phyloP scores from a whole-genome alignment of 371 early-diverging fungal species.

The Syncephalastrum racemosum region DNA sequence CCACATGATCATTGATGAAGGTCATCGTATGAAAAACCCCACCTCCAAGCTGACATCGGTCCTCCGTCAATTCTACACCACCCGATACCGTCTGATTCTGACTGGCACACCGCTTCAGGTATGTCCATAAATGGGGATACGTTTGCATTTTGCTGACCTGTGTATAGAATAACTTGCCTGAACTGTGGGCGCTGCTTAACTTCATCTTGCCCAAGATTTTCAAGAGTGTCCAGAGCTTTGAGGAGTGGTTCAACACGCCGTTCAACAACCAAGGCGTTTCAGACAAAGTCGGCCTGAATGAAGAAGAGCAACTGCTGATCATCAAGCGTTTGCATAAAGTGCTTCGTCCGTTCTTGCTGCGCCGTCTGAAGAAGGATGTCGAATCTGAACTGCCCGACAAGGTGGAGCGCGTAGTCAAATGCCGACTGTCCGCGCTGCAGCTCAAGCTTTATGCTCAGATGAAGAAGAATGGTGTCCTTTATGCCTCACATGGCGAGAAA shows the following conservation, averaged over 20 bases:
- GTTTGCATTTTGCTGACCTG: neutral
- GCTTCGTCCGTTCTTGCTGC: constrained; percentile 95
- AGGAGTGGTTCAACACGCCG: constrained; percentile 98
- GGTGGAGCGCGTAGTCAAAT: constrained; percentile 96
- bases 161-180: constrained; percentile 96
- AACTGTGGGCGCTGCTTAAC: constrained; percentile 98
- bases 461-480: constrained; percentile 67
- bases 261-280: constrained; percentile 85
- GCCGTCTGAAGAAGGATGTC: constrained; percentile 99
- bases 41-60: constrained; percentile 84
- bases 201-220: constrained; percentile 97
- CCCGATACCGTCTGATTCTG: constrained; percentile 93
- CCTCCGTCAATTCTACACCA: constrained; percentile 81
- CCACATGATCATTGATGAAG: constrained; percentile 98
- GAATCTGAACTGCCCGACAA: constrained; percentile 99
- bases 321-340: constrained; percentile 97
- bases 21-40: constrained; percentile 98
- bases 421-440: constrained; percentile 88
- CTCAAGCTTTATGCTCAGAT: constrained; percentile 76
- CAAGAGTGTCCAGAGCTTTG: constrained; percentile 93
- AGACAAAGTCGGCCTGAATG: constrained; percentile 88
- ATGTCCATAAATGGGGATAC: neutral
- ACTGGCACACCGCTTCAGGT: constrained; percentile 99
- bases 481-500: constrained; percentile 57
- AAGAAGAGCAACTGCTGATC: constrained; percentile 97